Base-by-base conservation (phyloP, 192 early-diverging fungal genomes). In the Entomortierella beljakovae region DNA sequence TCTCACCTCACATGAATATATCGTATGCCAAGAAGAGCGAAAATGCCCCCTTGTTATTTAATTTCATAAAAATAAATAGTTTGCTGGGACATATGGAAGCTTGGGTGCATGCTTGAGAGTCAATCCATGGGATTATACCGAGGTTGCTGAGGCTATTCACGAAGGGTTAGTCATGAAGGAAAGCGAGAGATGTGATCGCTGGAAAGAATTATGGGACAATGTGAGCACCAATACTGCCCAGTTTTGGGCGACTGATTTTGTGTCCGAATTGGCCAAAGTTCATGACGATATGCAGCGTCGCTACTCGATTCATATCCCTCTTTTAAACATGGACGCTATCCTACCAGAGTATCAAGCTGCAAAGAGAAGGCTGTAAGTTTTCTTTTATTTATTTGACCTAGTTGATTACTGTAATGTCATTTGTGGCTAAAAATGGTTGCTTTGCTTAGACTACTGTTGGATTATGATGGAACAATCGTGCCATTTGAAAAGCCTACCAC, bases 91-190 rank as follows among this genome's bases (percentile, higher is more conserved):
- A 0, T 96, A 95, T 59, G 96, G 97, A 50, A 90, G 92, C 15
- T 88, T 98, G 31, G 92, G 93, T 43, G 94, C 93, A 23, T 90
- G 88, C 35, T 79, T 95, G 23, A 84, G 94, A 16, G 93, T 99
- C n/a, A 99, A 99, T 79, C 97, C 97, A 22, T 98, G 96, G 97
- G 96, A 99, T 81, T 94, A 92, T 49, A 61, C 66, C 80, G 95
- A 96, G 53, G 94, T 96, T 7, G 94, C 95, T 8, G 82, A 90
- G 59, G 95, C 96, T 8, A 95, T 98, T 77, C 88, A 95, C 75
- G 95, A 96, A 34, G 97, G 93, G 1, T 86, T 99, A 25, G 83
- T 80, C 42, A 96, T 96, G 92, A 64, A 80, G 43, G 73, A 87
- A n/a, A 92, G 95, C 28, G 97, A 98, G 56, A 92, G 90, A 69